Base-by-base conservation (phyloP, 106 monocot genomes). In the Agapanthus africanus region DNA sequence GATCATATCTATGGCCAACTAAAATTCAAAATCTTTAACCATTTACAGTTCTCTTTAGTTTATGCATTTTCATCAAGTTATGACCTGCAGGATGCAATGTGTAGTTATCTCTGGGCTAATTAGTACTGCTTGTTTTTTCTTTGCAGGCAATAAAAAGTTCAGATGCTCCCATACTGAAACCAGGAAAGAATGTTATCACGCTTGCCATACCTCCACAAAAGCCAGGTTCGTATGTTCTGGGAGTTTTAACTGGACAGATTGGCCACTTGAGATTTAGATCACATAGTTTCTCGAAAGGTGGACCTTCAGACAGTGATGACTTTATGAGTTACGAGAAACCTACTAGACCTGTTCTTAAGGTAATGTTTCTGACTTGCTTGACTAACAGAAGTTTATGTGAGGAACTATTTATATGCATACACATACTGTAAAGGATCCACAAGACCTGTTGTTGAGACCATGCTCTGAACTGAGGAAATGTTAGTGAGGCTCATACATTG, bases 321-420 rank as follows among this genome's bases (percentile, higher is more conserved):
- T 89, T 99, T 67, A 90, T 99, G 97, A 99, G 87, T 78, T 90
- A 84, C 67, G 97, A 99, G 74, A 99, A 92, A 74, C 97, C 97
- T 65, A 84, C 87, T 18, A 82, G 81, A 68, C 92, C 97, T 49
- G 97, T 99, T 73, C 76, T 99, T 57, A 92, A 99, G 92, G 97
- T 90, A 81, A 49, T 39, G 14, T 59, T 70, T 54, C 62, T 54
- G 26, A 62, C 40, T 10, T 37, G 7, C 40, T 27, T 68, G 47
- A 49, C 18, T n/a, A 28, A 42, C 26, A 4, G 0, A 41, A 27
- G n/a, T 61, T 36, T 4, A 4, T 8, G 2, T 35, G 59, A 1
- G 3, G 2, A 6, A 35, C 23, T 61, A 7, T 25, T 19, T 18
- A 35, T 61, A n/a, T 61, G 33, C 30, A 33, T n/a, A 11, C 33